A percentile compares a stretch with the other conserved stretches of the same genome.
phyloP scores from a whole-genome alignment of 2,329 filamentous ascomycete species.

The Polychaeton citri region DNA sequence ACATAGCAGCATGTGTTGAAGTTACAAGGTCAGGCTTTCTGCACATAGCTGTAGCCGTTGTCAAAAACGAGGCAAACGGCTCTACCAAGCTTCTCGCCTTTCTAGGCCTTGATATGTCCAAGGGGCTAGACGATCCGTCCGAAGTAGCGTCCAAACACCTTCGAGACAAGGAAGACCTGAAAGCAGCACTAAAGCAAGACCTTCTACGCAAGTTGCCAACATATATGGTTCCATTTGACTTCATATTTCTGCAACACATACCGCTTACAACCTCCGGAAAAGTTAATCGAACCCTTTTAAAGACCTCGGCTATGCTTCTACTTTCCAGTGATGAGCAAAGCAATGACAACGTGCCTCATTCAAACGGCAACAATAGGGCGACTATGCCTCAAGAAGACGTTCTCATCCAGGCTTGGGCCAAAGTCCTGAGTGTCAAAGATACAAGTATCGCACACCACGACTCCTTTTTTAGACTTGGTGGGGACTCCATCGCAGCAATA shows the following conservation, averaged over 20 bases:
- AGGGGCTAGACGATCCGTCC: not conserved
- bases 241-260: too few relatives aligned
- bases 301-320: not conserved
- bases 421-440: not conserved
- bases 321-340: too few relatives aligned
- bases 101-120: not conserved
- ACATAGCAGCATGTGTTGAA: not conserved
- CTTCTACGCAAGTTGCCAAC: too few relatives aligned
- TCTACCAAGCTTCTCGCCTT: not conserved
- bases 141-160: not conserved
- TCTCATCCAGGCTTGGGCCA: not conserved
- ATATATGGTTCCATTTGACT: too few relatives aligned
- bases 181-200: too few relatives aligned
- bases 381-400: not conserved
- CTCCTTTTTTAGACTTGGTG: slow-evolving; percentile 31
- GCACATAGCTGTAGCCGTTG: too few relatives aligned
- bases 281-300: not conserved
- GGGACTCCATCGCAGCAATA: slow-evolving; percentile 33
- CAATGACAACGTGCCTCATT: too few relatives aligned
- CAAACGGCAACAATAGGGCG: not conserved
- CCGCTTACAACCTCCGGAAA: too few relatives aligned
- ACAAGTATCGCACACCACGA: slow-evolving; percentile 13
- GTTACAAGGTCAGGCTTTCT: not conserved
- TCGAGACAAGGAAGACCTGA: not conserved
- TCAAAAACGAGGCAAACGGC: not conserved